These are phyloP conservation scores for Withania somnifera DNA, from an alignment of 305 asterid species.

Conservation along the genomic window DNA sequence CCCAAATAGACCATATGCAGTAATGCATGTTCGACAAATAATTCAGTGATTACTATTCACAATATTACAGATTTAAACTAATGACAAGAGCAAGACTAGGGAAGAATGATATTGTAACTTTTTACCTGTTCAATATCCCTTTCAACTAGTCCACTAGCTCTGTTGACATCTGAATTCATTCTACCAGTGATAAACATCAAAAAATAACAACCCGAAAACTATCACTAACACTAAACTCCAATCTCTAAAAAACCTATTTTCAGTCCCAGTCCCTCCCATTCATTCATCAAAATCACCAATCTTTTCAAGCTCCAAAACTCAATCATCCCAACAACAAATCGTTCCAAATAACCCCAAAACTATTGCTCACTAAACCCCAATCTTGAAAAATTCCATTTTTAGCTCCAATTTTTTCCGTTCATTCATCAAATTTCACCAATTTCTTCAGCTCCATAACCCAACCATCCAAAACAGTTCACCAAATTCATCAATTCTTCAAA, in stretches of 20 bases:
- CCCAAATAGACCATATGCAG: background rate
- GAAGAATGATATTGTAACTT: background rate
- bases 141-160: slow-evolving; percentile 33
- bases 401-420: no score
- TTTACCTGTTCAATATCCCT: slow-evolving; percentile 42
- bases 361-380: no score
- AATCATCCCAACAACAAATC: no score
- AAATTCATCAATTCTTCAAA: background rate
- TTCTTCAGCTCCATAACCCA: no score
- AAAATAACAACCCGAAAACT: background rate
- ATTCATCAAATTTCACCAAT: no score
- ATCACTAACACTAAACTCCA: slow-evolving; percentile 4
- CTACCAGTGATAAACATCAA: slow-evolving; percentile 6
- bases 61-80: background rate
- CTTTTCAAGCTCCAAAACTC: no score
- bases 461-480: no score
- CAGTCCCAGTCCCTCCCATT: slow-evolving; percentile 14
- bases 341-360: no score
- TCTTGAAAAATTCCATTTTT: no score
- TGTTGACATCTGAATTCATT: slow-evolving; percentile 34
- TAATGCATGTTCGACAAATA: background rate
- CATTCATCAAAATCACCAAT: slow-evolving; percentile 8
- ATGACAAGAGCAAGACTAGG: background rate
- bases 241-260: background rate
- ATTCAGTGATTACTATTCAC: background rate